Evolutionary conservation across 495 filamentous ascomycete genomes (phyloP).

Genomic region (Chaetomidium leptoderma): DNA sequence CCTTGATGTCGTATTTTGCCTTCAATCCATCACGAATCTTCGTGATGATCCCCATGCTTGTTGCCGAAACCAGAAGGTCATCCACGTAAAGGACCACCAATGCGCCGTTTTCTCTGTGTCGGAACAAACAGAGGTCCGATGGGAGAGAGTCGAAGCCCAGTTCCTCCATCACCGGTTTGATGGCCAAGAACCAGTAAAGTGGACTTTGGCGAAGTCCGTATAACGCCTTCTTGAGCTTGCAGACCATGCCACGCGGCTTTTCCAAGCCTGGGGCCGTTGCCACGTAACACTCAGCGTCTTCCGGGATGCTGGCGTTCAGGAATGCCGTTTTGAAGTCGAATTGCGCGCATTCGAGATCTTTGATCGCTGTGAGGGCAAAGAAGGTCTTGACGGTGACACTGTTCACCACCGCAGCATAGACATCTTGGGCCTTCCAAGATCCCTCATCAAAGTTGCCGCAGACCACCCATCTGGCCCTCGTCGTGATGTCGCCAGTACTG

Average conservation of each 20-base stretch:
- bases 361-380: not conserved
- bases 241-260: not conserved
- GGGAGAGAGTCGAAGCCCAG: not conserved
- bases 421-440: not conserved
- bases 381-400: not conserved
- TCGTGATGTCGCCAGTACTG: not conserved
- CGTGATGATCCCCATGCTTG: not conserved
- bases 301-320: not conserved
- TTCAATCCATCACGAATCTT: not conserved
- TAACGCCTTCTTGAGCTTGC: slow-evolving; percentile 2
- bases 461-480: not conserved
- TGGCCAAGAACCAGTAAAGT: slow-evolving; percentile 11
- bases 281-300: not conserved
- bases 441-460: slow-evolving; percentile 9
- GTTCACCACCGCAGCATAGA: not conserved
- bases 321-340: slow-evolving; percentile 15
- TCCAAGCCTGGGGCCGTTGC: not conserved
- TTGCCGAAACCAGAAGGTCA: slow-evolving; percentile 1
- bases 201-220: not conserved
- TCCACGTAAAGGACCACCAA: slow-evolving; percentile 5
- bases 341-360: not conserved
- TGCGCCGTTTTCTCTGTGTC: not conserved
- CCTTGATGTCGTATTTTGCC: not conserved
- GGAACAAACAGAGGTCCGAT: not conserved
- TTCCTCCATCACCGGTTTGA: not conserved